Evolutionary conservation across 108 stramenopile genomes (phyloP).

Genomic region (Chaetoceros muelleri): DNA sequence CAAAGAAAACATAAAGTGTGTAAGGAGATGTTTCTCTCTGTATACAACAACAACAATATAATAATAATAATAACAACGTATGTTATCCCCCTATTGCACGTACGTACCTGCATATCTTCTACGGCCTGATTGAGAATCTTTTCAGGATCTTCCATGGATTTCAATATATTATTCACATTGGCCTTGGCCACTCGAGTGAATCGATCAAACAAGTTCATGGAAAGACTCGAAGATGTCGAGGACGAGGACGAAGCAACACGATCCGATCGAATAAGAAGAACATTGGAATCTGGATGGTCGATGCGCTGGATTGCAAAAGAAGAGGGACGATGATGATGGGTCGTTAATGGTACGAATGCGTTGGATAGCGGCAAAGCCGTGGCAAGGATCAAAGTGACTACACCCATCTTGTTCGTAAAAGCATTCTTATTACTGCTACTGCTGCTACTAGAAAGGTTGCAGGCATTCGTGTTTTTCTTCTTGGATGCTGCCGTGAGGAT

Average conservation of each 20-base stretch:
- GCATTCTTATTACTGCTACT: too few species aligned
- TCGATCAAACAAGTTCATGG: constrained; percentile 81
- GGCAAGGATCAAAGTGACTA: too few species aligned
- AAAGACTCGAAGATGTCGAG: constrained; percentile 18
- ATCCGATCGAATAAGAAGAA: background rate
- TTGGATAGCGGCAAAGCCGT: too few species aligned
- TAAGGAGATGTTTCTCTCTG: background rate
- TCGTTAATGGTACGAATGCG: too few species aligned
- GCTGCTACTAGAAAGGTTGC: too few species aligned
- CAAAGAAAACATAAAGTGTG: too few species aligned
- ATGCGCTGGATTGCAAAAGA: background rate
- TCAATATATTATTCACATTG: constrained; percentile 85
- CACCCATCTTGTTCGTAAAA: too few species aligned
- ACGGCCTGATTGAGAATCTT: constrained; percentile 94
- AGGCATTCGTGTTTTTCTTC: too few species aligned
- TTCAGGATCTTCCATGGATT: constrained; percentile 92
- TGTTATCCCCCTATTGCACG: background rate
- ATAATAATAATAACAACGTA: too few species aligned
- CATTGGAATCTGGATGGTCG: background rate
- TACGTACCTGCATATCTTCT: constrained; percentile 92
- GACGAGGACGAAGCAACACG: background rate
- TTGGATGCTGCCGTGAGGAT: too few species aligned
- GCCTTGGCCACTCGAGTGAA: constrained; percentile 77
- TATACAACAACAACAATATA: background rate
- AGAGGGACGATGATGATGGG: background rate